Evolutionary conservation across 306 rosid species (phyloP).

Genomic region (Abrus precatorius): DNA sequence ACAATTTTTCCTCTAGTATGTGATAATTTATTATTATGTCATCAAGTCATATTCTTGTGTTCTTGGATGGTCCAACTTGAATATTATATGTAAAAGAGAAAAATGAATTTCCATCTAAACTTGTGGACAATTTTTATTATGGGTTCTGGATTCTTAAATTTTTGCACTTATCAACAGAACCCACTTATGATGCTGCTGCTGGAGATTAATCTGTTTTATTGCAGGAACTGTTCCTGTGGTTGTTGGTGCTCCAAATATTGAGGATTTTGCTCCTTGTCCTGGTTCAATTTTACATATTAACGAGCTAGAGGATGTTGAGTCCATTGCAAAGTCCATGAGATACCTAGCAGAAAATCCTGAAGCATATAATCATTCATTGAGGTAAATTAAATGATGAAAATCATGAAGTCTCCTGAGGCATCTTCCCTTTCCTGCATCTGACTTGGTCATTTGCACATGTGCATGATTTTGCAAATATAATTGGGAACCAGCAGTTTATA

Average conservation of each 20-base stretch:
- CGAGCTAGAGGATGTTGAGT: slow-evolving; percentile 70
- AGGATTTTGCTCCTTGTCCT: slow-evolving; percentile 83
- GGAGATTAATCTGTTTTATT: slow-evolving; percentile 44
- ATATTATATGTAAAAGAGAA: slow-evolving; percentile 15
- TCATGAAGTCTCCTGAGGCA: background rate
- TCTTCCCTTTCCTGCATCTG: slow-evolving; percentile 7
- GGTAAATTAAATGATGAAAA: slow-evolving; percentile 60
- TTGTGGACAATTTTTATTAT: background rate
- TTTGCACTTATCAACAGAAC: slow-evolving; percentile 10
- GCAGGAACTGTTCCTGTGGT: slow-evolving; percentile 92
- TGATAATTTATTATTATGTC: slow-evolving; percentile 3
- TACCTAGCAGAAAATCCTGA: slow-evolving; percentile 77
- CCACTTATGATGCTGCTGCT: slow-evolving; percentile 21
- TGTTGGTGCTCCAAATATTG: slow-evolving; percentile 94
- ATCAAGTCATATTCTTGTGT: slow-evolving; percentile 21
- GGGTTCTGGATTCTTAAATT: background rate
- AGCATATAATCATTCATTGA: slow-evolving; percentile 81
- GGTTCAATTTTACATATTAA: slow-evolving; percentile 81
- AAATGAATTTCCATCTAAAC: slow-evolving; percentile 1
- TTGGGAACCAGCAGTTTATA: background rate
- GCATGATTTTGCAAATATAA: background rate
- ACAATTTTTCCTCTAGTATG: background rate
- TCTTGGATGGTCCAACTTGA: slow-evolving; percentile 11
- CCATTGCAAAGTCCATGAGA: slow-evolving; percentile 80
- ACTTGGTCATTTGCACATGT: background rate